A percentile compares a stretch with the other conserved stretches of the same genome.
phyloP scores from a whole-genome alignment of 2,329 filamentous ascomycete species.

The Fusarium liriodendri region DNA sequence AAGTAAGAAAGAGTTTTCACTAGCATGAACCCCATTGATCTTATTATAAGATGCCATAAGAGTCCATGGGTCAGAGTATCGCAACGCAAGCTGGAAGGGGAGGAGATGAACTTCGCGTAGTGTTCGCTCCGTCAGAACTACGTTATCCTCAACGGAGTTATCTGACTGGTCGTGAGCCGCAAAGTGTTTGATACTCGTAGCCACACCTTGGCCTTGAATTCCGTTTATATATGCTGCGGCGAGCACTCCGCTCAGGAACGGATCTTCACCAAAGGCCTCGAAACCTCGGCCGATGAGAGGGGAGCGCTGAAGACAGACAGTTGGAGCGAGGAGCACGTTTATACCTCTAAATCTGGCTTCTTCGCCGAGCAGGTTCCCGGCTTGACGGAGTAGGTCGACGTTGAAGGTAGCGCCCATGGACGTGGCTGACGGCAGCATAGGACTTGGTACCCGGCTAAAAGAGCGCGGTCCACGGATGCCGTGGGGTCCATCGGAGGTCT shows the following conservation, averaged over 20 bases:
- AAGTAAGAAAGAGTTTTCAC: not conserved
- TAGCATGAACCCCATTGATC: not conserved
- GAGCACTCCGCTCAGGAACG: not conserved
- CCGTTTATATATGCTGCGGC: not conserved
- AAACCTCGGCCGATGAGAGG: not conserved
- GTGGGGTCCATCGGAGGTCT: not conserved
- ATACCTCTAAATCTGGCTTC: not conserved
- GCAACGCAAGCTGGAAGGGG: not conserved
- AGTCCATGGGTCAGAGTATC: not conserved
- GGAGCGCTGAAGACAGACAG: not conserved
- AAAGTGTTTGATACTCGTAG: not conserved
- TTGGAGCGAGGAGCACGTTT: not conserved
- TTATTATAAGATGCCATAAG: not conserved
- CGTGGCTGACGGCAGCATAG: not conserved
- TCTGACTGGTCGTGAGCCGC: not conserved
- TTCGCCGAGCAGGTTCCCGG: not conserved
- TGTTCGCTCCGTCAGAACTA: not conserved
- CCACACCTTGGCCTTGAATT: not conserved
- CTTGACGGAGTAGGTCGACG: not conserved
- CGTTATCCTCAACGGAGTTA: not conserved
- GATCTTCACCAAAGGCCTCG: not conserved
- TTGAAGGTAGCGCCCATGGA: not conserved
- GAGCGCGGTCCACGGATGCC: not conserved
- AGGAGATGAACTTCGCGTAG: not conserved
- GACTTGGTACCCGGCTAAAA: not conserved